Evolutionary conservation across 1,139 yeast species (phyloP), one percentile per base, ranked within the genome.

Genomic region (Nakaseomyces bracarensis): DNA sequence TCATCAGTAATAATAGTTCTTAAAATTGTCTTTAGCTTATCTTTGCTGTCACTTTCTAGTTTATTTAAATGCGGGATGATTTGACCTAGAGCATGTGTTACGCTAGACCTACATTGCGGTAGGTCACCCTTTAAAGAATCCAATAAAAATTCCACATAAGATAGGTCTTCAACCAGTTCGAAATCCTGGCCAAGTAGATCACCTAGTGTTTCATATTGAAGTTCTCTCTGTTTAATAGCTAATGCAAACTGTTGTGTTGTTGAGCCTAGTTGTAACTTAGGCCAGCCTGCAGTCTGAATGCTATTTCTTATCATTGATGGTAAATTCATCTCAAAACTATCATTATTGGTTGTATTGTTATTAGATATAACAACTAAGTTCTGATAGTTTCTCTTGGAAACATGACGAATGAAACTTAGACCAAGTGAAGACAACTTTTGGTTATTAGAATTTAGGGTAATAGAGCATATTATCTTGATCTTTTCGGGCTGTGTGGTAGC

Each of bases 151-250:
- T 74, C 75, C 41, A 86, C 60, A 48, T 74, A 75, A 0, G 72
- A 60, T 36, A 79, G 61, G 50, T 79, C 78, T 9, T 65, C 50
- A 26, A 80, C 59, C 14, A 78, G 61, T 0, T 58, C 57, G 0
- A 78, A 71, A 23, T 72, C 70, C 16, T 75, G 67, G 42, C 71
- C 71, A 38, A 84, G 60, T 10, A 85, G 67, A 30, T 76, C 72
- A 2, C 95, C 91, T 37, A 87, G 62, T 0, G 93, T 79, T 57
- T 85, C 95, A 55, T 85, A 87, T 47, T 82, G 85, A 23, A 72
- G 65, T 52, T 75, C 71, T 49, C 95, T 71, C 47, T 77, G 61
- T 27, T 53, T 46, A 8, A 65, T 44, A 9, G 57, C 40, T n/a
- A 52, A 49, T 18, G 50, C 49, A 22, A 59, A 54, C 16, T 60